phyloP scores from a whole-genome alignment of 768 basidiomycete genomes.

The Boletus rubescentipes region DNA sequence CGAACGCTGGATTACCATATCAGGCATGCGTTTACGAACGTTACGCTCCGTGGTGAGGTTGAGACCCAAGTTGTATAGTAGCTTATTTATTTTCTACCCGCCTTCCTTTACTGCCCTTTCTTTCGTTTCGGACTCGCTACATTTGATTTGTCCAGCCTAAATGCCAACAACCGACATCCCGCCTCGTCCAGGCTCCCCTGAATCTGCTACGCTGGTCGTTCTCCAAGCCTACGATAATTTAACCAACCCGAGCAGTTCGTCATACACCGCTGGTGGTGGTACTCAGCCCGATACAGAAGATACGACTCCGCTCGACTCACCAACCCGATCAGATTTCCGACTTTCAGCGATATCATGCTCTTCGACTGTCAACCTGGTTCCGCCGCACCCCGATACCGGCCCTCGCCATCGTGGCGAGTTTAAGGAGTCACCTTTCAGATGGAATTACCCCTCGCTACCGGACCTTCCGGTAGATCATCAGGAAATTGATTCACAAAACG shows the following conservation, averaged over 20 bases:
- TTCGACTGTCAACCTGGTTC: constrained; percentile 25
- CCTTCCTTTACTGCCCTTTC: constrained; percentile 5
- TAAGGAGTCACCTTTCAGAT: constrained; percentile 30
- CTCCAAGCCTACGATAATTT: constrained; percentile 24
- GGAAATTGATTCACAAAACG: neutral
- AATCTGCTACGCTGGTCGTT: constrained; percentile 32
- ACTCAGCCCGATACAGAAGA: constrained; percentile 5
- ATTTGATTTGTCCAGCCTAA: neutral
- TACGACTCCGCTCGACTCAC: constrained; percentile 10
- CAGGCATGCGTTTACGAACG: constrained; percentile 35
- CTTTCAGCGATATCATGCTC: constrained; percentile 25
- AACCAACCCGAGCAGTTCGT: neutral
- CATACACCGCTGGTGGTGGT: neutral
- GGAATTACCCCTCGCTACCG: constrained; percentile 28
- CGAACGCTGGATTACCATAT: constrained; percentile 14
- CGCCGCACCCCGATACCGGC: constrained; percentile 10
- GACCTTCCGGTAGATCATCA: constrained; percentile 17
- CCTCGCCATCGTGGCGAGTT: constrained; percentile 19
- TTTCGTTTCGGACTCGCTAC: constrained; percentile 6
- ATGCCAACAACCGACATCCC: constrained; percentile 13
- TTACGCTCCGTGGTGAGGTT: constrained; percentile 5
- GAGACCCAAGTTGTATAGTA: constrained; percentile 1
- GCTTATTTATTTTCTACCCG: constrained; percentile 19
- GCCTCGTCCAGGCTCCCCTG: constrained; percentile 20
- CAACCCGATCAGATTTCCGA: constrained; percentile 21